Conservation (phyloP, 1,284 basidiomycete genomes). For the Melampsora medusae region DNA sequence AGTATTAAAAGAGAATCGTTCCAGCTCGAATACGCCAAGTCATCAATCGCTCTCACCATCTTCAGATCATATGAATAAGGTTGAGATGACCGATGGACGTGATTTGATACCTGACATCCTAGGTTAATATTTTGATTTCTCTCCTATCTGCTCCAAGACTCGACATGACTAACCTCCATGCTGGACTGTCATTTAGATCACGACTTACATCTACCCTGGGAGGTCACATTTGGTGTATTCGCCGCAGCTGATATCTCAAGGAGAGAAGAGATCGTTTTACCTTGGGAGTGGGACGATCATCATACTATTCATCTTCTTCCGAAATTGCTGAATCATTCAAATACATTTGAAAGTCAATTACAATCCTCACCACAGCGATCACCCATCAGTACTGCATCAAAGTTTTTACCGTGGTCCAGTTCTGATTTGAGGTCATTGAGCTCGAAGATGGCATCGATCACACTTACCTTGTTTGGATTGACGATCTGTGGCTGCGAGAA, state of each 20-base stretch:
- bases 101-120: slow-evolving; percentile 3
- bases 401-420: slow-evolving; percentile 37
- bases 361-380: slow-evolving; percentile 8
- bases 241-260: slow-evolving; percentile 72
- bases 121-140: neutral
- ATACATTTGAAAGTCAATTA: slow-evolving; percentile 29
- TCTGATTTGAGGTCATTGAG: slow-evolving; percentile 25
- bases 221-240: slow-evolving; percentile 67
- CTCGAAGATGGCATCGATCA: slow-evolving; percentile 33
- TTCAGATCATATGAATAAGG: neutral
- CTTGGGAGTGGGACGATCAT: slow-evolving; percentile 95
- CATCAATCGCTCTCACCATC: neutral
- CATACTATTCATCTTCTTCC: slow-evolving; percentile 81
- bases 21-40: neutral
- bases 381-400: slow-evolving; percentile 17
- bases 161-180: slow-evolving; percentile 35
- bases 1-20: neutral
- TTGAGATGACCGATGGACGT: neutral
- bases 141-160: neutral
- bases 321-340: slow-evolving; percentile 57
- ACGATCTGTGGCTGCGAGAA: slow-evolving; percentile 39
- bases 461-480: slow-evolving; percentile 38
- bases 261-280: slow-evolving; percentile 82
- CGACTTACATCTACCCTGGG: slow-evolving; percentile 60
- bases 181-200: slow-evolving; percentile 54